A percentile compares a stretch with the other conserved stretches of the same genome.
phyloP scores from a whole-genome alignment of 139 green algal genomes.

The Tetradesmus lagerheimii region DNA sequence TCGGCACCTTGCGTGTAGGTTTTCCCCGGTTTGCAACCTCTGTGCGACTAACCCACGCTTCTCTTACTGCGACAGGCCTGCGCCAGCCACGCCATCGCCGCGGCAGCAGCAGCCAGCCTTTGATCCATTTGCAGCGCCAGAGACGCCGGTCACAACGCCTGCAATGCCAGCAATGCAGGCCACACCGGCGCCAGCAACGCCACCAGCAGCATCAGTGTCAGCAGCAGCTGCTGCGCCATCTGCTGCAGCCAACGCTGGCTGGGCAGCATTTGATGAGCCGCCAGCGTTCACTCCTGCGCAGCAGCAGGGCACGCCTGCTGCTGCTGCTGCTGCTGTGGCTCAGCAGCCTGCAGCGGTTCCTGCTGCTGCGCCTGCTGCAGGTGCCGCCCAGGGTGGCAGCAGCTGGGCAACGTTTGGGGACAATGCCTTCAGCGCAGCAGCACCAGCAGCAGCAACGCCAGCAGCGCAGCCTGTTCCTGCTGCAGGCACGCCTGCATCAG shows the following conservation, averaged over 20 bases:
- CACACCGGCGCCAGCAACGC: neutral
- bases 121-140: slow-evolving; percentile 33
- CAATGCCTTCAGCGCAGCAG: neutral
- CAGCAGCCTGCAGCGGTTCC: neutral
- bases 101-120: neutral
- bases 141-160: neutral
- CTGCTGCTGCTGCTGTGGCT: neutral
- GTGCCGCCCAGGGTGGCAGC: neutral
- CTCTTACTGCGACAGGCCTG: neutral
- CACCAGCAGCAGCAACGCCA: neutral
- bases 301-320: neutral
- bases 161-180: slow-evolving; percentile 19
- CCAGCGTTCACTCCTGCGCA: neutral
- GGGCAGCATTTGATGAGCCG: neutral
- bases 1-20: too few species aligned
- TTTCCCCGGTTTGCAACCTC: too few species aligned
- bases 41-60: too few species aligned
- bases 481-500: neutral
- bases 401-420: slow-evolving; percentile 38
- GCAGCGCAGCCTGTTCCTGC: neutral
- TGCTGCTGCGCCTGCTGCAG: neutral
- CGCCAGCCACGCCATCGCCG: neutral
- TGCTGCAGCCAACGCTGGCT: neutral
- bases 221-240: neutral
- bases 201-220: slow-evolving; percentile 11